Base-by-base conservation (phyloP, 2,329 filamentous ascomycete species). In the Blumeria hordei region DNA sequence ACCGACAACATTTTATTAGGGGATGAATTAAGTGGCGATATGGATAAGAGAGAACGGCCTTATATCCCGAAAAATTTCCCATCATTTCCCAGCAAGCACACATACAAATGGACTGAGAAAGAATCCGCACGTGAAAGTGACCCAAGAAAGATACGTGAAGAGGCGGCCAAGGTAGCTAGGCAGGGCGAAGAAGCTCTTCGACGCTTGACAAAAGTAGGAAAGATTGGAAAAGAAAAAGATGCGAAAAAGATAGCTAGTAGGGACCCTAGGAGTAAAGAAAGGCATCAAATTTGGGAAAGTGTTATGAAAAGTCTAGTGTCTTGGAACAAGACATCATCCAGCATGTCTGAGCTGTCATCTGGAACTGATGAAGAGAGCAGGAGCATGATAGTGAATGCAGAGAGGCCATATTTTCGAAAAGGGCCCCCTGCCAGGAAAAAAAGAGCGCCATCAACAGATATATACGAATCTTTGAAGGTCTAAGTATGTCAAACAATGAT, bases 161-260 rank as follows among this genome's bases (percentile, higher is more conserved):
- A 78, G 43, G 77, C 77, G 0, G 73, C 76, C 0, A 70, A 74
- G 55, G 75, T 76, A 49, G 76, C 77, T 8, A 74, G 77, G 60
- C 76, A 79, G 58, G 77, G 74, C 2, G 78, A 82, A 63, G 74
- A 77, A 57, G 78, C 78, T 1, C 67, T 82, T 3, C 68, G 78
- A 33, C 69, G 74, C 7, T 68, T 82, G 16, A 74, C 80, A 33
- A 72, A 77, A 21, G 77, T 78, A 16, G 76, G 75, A 55, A 81
- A 81, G 65, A 74, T 77, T 60, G 75, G 77, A 53, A 77, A 76
- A 60, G 77, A 81, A 60, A 81, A 81, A 63, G 78, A 80, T 61
- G 72, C 79, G 45, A 77, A 75, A 60, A 70, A 72, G 2, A 65
- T 74, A 1, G 76, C 78, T 2, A 60, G 59, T 47, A 63, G 71